A percentile compares a stretch with the other conserved stretches of the same genome.
Conservation (phyloP, 805 yeast species). For the Kazachstania psychrophila region DNA sequence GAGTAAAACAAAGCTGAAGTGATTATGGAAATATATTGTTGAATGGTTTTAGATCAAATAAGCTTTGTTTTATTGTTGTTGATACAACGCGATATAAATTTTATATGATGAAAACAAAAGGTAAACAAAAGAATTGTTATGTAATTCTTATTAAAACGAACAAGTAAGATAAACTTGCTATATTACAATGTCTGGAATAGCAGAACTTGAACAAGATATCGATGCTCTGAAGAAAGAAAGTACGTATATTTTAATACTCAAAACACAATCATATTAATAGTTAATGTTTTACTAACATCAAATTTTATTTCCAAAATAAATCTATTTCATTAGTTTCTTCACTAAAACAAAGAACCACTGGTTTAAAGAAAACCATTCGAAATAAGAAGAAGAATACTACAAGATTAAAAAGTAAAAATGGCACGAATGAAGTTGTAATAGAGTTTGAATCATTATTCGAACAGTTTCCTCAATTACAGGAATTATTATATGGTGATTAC, state of each 20-base stretch:
- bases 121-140: background rate
- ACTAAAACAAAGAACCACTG: constrained; percentile 9
- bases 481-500: constrained; percentile 10
- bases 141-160: too few species aligned
- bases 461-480: constrained; percentile 19
- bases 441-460: constrained; percentile 17
- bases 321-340: constrained; percentile 9
- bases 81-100: background rate
- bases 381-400: background rate
- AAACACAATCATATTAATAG: too few species aligned
- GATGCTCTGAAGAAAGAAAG: constrained; percentile 30
- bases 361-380: constrained; percentile 6
- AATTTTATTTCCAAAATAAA: too few species aligned
- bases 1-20: too few species aligned
- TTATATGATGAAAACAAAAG: background rate
- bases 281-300: too few species aligned
- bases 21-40: too few species aligned
- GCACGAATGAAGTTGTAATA: constrained; percentile 7
- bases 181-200: constrained; percentile 22
- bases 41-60: constrained; percentile 6
- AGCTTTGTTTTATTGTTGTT: too few species aligned
- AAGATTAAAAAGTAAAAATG: background rate
- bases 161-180: too few species aligned
- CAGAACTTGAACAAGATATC: constrained; percentile 31
- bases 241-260: constrained; percentile 4